Percentiles rank a stretch among this genome's conserved stretches.
Evolutionary conservation across 768 basidiomycete species (phyloP).

Genomic region (Sistotremastrum niveocremeum): DNA sequence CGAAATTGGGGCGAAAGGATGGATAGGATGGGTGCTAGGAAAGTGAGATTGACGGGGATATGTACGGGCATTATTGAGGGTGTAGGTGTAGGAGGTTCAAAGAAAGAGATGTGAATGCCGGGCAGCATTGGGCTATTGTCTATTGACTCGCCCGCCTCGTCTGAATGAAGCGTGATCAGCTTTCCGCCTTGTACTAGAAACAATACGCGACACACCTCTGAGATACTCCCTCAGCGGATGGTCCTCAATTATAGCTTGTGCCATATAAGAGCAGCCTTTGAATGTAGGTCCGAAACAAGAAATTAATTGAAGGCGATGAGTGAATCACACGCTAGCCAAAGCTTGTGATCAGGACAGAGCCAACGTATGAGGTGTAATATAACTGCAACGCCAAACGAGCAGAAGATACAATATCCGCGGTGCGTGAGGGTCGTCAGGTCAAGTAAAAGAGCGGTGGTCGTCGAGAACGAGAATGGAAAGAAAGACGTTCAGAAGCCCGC

Average conservation of each 20-base stretch:
- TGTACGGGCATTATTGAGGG: constrained; percentile 3
- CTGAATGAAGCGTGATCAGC: constrained; percentile 4
- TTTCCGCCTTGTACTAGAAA: constrained; percentile 1
- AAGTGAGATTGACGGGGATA: constrained; percentile 3
- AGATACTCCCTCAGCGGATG: constrained; percentile 67
- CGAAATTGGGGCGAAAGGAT: constrained; percentile 20
- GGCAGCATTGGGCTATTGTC: constrained; percentile 45
- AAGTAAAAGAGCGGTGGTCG: background rate
- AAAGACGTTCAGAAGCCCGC: background rate
- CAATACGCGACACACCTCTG: constrained; percentile 30
- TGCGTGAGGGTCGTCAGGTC: background rate
- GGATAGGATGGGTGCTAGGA: constrained; percentile 10
- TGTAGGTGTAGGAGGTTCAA: constrained; percentile 20
- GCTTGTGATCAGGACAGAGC: background rate
- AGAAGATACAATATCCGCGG: background rate
- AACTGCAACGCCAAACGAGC: no score
- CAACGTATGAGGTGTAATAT: background rate
- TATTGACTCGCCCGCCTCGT: constrained; percentile 47
- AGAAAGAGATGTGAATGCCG: constrained; percentile 23
- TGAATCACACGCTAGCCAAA: no score
- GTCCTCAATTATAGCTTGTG: constrained; percentile 64
- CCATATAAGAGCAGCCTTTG: constrained; percentile 30
- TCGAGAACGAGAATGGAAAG: background rate
- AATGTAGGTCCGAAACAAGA: no score
- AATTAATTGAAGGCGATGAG: no score